These are phyloP conservation scores for Aspergillus sergii DNA, from an alignment of 2,329 filamentous ascomycete species.

Conservation along the genomic window DNA sequence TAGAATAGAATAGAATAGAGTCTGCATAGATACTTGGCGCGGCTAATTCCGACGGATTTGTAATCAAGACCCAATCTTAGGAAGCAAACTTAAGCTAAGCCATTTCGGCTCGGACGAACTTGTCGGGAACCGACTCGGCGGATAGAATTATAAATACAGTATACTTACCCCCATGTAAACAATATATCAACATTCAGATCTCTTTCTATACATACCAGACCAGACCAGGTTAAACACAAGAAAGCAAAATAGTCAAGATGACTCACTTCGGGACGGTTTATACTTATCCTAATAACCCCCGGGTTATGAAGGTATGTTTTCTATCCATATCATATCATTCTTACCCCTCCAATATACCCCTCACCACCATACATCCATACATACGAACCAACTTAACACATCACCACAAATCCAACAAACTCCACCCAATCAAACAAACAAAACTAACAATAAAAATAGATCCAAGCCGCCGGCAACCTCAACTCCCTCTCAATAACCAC, in stretches of 20 bases:
- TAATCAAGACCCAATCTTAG: background rate
- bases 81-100: background rate
- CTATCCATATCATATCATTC: too few species aligned
- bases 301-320: constrained; percentile 22
- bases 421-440: background rate
- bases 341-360: background rate
- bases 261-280: constrained; percentile 22
- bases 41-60: background rate
- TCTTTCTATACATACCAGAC: too few species aligned
- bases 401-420: background rate
- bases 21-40: too few species aligned
- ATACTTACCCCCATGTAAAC: too few species aligned
- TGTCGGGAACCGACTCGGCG: too few species aligned
- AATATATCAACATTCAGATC: too few species aligned
- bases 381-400: background rate
- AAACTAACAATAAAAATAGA: constrained; percentile 12
- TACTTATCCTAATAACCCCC: constrained; percentile 25
- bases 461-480: constrained; percentile 37
- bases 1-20: too few species aligned
- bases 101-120: too few species aligned
- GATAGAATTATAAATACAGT: too few species aligned
- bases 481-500: constrained; percentile 35
- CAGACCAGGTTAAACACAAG: background rate
- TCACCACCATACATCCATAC: background rate
- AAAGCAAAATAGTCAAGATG: constrained; percentile 16